Evolutionary conservation across 2,329 filamentous ascomycete genomes (phyloP).

Genomic region (Fusarium subglutinans): DNA sequence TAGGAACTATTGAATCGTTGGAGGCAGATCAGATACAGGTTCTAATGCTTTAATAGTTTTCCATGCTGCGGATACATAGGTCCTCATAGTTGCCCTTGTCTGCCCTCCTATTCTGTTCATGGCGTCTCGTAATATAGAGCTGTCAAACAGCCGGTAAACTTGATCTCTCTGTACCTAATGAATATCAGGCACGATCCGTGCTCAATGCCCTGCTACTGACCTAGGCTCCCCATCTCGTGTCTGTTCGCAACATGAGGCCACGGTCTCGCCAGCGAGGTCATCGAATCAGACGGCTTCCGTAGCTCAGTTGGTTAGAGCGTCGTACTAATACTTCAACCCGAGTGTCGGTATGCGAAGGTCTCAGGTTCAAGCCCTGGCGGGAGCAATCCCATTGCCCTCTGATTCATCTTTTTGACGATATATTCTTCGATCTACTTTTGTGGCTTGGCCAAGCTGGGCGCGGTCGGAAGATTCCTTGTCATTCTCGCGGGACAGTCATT

Average conservation of each 20-base stretch:
- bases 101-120: accelerated
- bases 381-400: background rate
- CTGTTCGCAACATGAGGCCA: accelerated
- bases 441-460: too few species aligned
- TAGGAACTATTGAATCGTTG: background rate
- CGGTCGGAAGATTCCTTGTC: background rate
- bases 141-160: background rate
- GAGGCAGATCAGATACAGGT: background rate
- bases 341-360: background rate
- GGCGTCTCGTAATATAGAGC: background rate
- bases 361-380: background rate
- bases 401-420: background rate
- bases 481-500: background rate
- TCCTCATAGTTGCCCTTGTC: background rate
- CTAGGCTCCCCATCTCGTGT: background rate
- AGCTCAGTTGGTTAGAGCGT: background rate
- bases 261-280: background rate
- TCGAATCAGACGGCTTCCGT: background rate
- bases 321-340: background rate
- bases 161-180: too few species aligned
- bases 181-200: too few species aligned
- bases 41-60: background rate
- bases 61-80: background rate
- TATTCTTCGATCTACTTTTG: too few species aligned
- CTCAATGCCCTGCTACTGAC: background rate